Conservation (phyloP, 768 basidiomycete species). For the Cyathus striatus region DNA sequence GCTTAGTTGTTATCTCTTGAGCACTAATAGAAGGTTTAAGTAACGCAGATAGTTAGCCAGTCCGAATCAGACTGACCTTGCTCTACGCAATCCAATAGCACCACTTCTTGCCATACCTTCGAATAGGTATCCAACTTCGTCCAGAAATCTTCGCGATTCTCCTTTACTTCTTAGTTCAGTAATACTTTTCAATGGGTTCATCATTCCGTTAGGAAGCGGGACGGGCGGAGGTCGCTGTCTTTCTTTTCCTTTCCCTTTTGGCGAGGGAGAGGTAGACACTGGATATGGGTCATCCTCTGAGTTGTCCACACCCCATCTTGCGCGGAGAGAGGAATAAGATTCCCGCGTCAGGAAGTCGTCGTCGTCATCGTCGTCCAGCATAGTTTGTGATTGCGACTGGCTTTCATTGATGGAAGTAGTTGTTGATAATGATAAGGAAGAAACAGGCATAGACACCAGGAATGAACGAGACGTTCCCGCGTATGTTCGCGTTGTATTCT, state of each 20-base stretch:
- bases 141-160: slow-evolving; percentile 73
- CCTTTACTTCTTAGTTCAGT: slow-evolving; percentile 79
- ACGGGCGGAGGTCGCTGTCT: slow-evolving; percentile 24
- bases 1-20: slow-evolving; percentile 67
- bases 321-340: slow-evolving; percentile 68
- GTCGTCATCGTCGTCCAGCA: slow-evolving; percentile 23
- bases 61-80: slow-evolving; percentile 44
- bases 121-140: slow-evolving; percentile 82
- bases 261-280: slow-evolving; percentile 21
- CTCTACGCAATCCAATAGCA: slow-evolving; percentile 52
- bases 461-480: slow-evolving; percentile 79
- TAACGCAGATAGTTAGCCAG: neutral
- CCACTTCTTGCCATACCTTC: slow-evolving; percentile 64
- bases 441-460: slow-evolving; percentile 53
- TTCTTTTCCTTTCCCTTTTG: slow-evolving; percentile 26
- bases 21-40: slow-evolving; percentile 40
- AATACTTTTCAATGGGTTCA: slow-evolving; percentile 75
- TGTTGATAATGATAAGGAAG: slow-evolving; percentile 17
- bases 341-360: slow-evolving; percentile 58
- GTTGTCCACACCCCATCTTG: slow-evolving; percentile 78
- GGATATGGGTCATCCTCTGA: slow-evolving; percentile 67
- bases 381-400: no score
- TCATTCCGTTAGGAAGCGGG: slow-evolving; percentile 50
- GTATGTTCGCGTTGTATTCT: slow-evolving; percentile 56
- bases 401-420: slow-evolving; percentile 9